Evolutionary conservation across 2,329 filamentous ascomycete species (phyloP), one percentile per base, ranked within the genome.

Genomic region (Botryotinia narcissicola): DNA sequence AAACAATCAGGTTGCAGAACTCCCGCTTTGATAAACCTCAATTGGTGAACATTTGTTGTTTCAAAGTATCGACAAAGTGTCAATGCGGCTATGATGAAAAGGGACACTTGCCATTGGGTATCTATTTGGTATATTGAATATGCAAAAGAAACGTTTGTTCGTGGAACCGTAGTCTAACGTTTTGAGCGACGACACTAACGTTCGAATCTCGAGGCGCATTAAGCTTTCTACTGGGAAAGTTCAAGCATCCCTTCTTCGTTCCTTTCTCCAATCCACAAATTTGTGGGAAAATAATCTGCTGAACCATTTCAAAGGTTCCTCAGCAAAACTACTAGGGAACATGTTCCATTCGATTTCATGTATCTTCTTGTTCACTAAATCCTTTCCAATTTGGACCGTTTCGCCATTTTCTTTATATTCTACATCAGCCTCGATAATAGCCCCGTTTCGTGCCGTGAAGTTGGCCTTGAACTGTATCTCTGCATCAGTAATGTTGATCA

Each of bases 341-440:
- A 7, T 29, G 16, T 44, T 63, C 83, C 84, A 86, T 64, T 83
- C 79, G 32, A 89, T 83, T 68, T 88, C 85, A 72, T 88, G 86
- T 29, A 89, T 75, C 29, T 83, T 74, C 54, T 63, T 70, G 59
- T 73, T 70, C 51, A 73, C 42, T 10, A 69, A 12, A 7, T 46
- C 29, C 12, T 63, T 18, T 40, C 54, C 51, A 20, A 60, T 37
- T 20, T 70, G 44, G n/a, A 69, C 35, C 37, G 40, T 18, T 40
- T 61, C 37, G 22, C 42, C 35, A 14, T 60, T 57, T 20, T 32
- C 29, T 12, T 46, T 25, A 66, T 73, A 62, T 61, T 73, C 48
- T 14, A 75, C 12, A 60, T 70, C 60, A n/a, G 74, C 76, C 40
- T 77, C 72, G n/a, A 71, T 75, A 14, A 79, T 77, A 32, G 29